A percentile compares a stretch with the other conserved stretches of the same genome.
phyloP scores from a whole-genome alignment of 108 stramenopile species.

The Skeletonema menzelii region DNA sequence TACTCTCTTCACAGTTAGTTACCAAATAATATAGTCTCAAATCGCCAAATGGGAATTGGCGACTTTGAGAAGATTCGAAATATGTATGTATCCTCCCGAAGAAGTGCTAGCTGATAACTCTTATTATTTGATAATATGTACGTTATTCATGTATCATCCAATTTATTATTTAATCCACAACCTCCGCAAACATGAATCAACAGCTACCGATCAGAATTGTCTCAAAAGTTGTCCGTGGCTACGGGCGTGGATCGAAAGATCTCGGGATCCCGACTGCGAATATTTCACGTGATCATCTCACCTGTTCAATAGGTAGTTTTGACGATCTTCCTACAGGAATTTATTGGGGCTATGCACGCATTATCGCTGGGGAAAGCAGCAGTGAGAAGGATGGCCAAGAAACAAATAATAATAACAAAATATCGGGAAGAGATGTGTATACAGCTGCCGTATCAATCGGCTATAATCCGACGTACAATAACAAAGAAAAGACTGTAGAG shows the following conservation, averaged over 20 bases:
- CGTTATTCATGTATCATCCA: too few relatives aligned
- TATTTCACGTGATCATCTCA: constrained; percentile 28
- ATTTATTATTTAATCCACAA: too few relatives aligned
- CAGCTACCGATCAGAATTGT: constrained; percentile 74
- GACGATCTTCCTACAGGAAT: constrained; percentile 79
- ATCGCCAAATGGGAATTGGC: background rate
- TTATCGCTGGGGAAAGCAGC: constrained; percentile 21
- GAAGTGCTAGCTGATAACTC: too few relatives aligned
- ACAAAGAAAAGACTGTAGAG: constrained; percentile 78
- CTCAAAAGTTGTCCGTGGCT: constrained; percentile 41
- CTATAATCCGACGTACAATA: constrained; percentile 90
- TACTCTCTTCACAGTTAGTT: too few relatives aligned
- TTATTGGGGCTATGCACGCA: constrained; percentile 83
- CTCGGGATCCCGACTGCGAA: constrained; percentile 95
- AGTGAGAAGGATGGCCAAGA: background rate
- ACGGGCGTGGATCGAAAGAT: constrained; percentile 81
- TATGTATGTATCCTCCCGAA: too few relatives aligned
- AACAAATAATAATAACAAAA: background rate
- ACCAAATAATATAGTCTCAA: too few relatives aligned
- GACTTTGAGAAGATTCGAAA: background rate
- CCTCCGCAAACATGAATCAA: background rate
- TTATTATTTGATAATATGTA: too few relatives aligned
- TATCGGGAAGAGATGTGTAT: constrained; percentile 34
- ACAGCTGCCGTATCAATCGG: constrained; percentile 79
- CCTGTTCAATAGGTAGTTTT: constrained; percentile 48